These are phyloP conservation scores for Seminavis robusta DNA, from an alignment of 108 stramenopile species.

Conservation along the genomic window DNA sequence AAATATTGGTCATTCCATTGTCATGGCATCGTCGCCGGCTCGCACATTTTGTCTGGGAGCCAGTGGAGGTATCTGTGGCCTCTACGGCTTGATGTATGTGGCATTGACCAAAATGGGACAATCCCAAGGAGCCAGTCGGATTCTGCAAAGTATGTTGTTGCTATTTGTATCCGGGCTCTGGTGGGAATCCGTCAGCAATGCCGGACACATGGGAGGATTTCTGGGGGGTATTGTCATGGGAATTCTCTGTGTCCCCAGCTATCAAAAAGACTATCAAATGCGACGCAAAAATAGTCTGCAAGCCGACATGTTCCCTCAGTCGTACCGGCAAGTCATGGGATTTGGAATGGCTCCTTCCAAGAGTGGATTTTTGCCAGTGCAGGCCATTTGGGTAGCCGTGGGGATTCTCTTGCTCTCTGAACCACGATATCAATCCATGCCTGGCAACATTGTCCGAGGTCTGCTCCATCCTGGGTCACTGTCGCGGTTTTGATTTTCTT, in stretches of 20 bases:
- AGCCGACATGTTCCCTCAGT: slow-evolving; percentile 26
- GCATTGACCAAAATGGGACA: slow-evolving; percentile 63
- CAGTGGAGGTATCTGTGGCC: slow-evolving; percentile 71
- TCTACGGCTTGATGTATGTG: slow-evolving; percentile 70
- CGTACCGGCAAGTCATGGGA: slow-evolving; percentile 67
- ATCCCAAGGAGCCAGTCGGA: slow-evolving; percentile 24
- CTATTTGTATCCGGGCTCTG: slow-evolving; percentile 47
- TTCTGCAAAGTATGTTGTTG: slow-evolving; percentile 52
- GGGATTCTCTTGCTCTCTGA: too few species aligned
- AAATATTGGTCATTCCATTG: slow-evolving; percentile 46
- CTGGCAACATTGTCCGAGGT: too few species aligned
- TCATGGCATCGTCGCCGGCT: too few species aligned
- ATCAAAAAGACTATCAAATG: slow-evolving; percentile 47
- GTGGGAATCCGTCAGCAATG: slow-evolving; percentile 58
- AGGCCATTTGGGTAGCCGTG: slow-evolving; percentile 50
- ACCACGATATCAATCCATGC: too few species aligned
- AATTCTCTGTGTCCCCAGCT: slow-evolving; percentile 60
- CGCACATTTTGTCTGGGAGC: slow-evolving; percentile 55
- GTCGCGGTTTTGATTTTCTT: too few species aligned
- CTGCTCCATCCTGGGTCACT: too few species aligned
- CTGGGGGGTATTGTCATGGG: slow-evolving; percentile 59
- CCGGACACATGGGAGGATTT: slow-evolving; percentile 72
- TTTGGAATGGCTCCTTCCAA: slow-evolving; percentile 47
- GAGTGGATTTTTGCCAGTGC: slow-evolving; percentile 43
- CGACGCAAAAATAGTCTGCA: slow-evolving; percentile 48